Conservation (phyloP, 2,329 filamentous ascomycete species). For the Penicillium oxalicum region DNA sequence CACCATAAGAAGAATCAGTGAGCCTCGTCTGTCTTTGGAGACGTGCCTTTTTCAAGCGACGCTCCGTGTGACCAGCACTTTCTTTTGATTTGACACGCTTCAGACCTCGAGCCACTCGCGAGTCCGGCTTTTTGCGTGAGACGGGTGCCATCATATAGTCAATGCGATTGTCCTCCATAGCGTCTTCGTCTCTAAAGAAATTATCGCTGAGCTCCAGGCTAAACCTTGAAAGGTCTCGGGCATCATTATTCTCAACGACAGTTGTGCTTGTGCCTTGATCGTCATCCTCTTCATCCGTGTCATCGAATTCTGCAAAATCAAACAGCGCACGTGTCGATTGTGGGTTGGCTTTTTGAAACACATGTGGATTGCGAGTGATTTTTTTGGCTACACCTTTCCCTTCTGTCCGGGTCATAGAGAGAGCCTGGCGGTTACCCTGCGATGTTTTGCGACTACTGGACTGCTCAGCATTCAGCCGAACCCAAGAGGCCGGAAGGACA, state of each 20-base stretch:
- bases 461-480: constrained; percentile 37
- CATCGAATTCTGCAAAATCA: constrained; percentile 29
- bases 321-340: constrained; percentile 17
- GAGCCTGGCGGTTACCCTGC: constrained; percentile 19
- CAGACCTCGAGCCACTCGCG: constrained; percentile 7
- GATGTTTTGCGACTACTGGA: constrained; percentile 17
- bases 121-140: constrained; percentile 17
- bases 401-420: constrained; percentile 16
- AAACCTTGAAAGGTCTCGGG: constrained; percentile 10
- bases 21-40: constrained; percentile 32
- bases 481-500: constrained; percentile 46
- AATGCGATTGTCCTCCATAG: constrained; percentile 38
- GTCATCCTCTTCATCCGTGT: constrained; percentile 10
- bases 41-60: constrained; percentile 20
- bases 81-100: constrained; percentile 16
- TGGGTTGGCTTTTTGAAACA: constrained; percentile 10
- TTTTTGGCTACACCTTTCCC: constrained; percentile 32
- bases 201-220: constrained; percentile 19
- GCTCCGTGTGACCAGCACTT: constrained; percentile 4
- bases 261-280: background rate
- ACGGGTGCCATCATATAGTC: constrained; percentile 37
- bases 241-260: constrained; percentile 5
- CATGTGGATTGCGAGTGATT: constrained; percentile 21
- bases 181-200: constrained; percentile 28
- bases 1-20: constrained; percentile 28